Evolutionary conservation across 495 filamentous ascomycete species (phyloP).

Genomic region (Pseudoneurospora amorphoporcata): DNA sequence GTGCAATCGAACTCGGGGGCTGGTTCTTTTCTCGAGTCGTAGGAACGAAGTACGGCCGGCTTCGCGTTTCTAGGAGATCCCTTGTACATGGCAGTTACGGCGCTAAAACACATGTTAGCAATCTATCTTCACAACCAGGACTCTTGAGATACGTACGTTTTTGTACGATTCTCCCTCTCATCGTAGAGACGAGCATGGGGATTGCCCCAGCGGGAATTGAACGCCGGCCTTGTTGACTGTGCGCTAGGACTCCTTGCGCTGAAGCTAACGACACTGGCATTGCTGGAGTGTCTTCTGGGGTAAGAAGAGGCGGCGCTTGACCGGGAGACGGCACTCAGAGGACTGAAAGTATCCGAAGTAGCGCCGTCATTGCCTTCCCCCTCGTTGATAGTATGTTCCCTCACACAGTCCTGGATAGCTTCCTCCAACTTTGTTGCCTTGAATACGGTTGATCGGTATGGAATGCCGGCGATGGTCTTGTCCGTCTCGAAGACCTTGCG

Average conservation of each 20-base stretch:
- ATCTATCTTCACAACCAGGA: background rate
- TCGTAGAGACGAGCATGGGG: constrained; percentile 69
- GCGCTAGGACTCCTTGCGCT: constrained; percentile 35
- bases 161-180: constrained; percentile 71
- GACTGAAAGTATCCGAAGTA: constrained; percentile 11
- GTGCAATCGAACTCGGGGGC: constrained; percentile 81
- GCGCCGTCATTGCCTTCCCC: constrained; percentile 65
- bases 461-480: constrained; percentile 92
- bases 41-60: constrained; percentile 74
- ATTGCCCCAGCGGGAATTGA: constrained; percentile 45
- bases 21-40: constrained; percentile 86
- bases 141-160: constrained; percentile 56
- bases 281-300: constrained; percentile 43
- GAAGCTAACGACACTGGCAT: constrained; percentile 53
- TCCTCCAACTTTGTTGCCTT: constrained; percentile 94
- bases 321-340: constrained; percentile 24
- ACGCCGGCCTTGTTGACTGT: constrained; percentile 24
- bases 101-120: constrained; percentile 42
- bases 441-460: constrained; percentile 86
- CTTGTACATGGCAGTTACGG: constrained; percentile 85
- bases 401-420: constrained; percentile 81
- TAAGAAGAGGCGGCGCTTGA: constrained; percentile 25
- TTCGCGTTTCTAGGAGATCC: constrained; percentile 56
- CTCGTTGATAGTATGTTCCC: constrained; percentile 73
- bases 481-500: constrained; percentile 93